phyloP scores from a whole-genome alignment of 306 rosid genomes.

The Abrus precatorius region DNA sequence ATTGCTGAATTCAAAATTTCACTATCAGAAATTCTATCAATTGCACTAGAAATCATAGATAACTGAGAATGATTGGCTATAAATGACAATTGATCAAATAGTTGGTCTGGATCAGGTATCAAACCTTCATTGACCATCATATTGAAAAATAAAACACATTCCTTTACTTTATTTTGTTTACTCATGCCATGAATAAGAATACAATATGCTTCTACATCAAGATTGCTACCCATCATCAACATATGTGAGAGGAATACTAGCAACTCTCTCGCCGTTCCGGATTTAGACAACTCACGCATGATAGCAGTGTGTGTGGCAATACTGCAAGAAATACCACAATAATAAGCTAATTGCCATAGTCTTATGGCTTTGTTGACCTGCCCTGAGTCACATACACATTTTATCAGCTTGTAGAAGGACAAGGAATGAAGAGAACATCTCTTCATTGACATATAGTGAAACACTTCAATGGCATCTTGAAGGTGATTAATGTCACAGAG shows the following conservation, averaged over 20 bases:
- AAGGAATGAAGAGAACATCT: conserved; percentile 62
- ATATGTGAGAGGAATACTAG: conserved; percentile 64
- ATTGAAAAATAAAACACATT: conserved; percentile 67
- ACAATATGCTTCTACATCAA: conserved; percentile 70
- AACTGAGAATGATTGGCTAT: conserved; percentile 64
- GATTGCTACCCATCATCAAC: conserved; percentile 66
- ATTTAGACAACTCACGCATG: conserved; percentile 65
- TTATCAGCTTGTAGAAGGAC: conserved; percentile 68
- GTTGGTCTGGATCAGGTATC: conserved; percentile 68
- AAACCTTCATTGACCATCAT: conserved; percentile 72
- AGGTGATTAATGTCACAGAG: conserved; percentile 64
- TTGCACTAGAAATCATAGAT: conserved; percentile 60
- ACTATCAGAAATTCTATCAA: conserved; percentile 52
- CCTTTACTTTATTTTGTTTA: conserved; percentile 56
- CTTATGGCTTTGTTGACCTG: conserved; percentile 60
- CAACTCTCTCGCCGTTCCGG: conserved; percentile 53
- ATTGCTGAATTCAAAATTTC: conserved; percentile 58
- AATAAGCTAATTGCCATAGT: conserved; percentile 63
- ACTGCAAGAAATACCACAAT: conserved; percentile 63
- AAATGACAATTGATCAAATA: conserved; percentile 62
- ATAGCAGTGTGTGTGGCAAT: conserved; percentile 60
- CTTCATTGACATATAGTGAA: conserved; percentile 70
- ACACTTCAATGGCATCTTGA: conserved; percentile 67
- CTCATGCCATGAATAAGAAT: conserved; percentile 70
- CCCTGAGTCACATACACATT: conserved; percentile 66